Evolutionary conservation across 1,139 yeast genomes (phyloP), one percentile per base, ranked within the genome.

Genomic region (Hyphopichia khmerensis): DNA sequence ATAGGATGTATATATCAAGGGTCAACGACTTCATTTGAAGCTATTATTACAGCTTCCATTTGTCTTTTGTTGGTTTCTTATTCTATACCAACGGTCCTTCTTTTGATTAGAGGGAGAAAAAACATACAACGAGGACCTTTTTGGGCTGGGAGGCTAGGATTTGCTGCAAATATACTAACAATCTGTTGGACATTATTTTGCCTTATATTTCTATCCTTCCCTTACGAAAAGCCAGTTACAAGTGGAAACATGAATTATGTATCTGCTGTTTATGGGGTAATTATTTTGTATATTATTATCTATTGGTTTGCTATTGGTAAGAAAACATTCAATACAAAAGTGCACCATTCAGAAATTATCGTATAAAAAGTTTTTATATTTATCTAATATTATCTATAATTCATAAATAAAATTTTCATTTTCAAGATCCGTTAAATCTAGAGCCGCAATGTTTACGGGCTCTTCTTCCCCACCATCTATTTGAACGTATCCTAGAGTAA

Each of bases 171-270:
- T 59, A 59, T 79, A 32, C 59, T 83, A 32, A 69, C 84, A 16
- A 60, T 83, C 29, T 54, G 62, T 10, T 84, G 88, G 89, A 75
- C 84, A 14, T 39, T 65, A 11, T 84, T 83, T 55, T 79, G 84
- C 14, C 57, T 79, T 40, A 80, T 81, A 4, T 77, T 84, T 59
- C 82, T 80, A 64, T 78, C 85, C 31, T 82, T 85, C 65, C 93
- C 93, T 39, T 71, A 80, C 36, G 66, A 66, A 38, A 74, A 80
- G 73, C 91, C 91, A 1, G 88, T 77, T 2, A 71, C 76, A 3
- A 77, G 74, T 33, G 75, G 76, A 40, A 73, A 75, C 51, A 83
- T 85, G 87, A 85, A 85, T 64, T 85, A 84, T 57, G 85, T 84
- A 27, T 70, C 80, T 15, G 88, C 75, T 6, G 86, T 84, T 10